Percentiles rank a stretch among this genome's conserved stretches.
Evolutionary conservation across 768 basidiomycete species (phyloP).

Genomic region (Suillus fuscotomentosus): DNA sequence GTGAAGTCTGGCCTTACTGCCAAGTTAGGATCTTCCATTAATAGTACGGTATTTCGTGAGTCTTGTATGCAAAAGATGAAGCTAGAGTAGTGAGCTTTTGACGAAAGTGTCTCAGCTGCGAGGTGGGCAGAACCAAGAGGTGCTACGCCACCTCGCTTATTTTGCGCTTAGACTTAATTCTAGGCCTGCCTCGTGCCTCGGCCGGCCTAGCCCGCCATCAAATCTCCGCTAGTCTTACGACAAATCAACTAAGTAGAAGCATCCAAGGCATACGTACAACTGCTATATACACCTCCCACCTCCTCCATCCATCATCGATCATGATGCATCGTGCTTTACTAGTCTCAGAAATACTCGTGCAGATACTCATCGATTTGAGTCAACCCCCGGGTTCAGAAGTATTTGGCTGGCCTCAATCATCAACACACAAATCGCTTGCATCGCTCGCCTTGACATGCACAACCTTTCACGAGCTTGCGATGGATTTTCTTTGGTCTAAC

Average conservation of each 20-base stretch:
- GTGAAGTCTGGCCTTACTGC: too few species aligned
- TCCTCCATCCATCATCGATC: too few species aligned
- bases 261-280: neutral
- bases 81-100: too few species aligned
- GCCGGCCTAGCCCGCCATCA: too few species aligned
- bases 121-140: too few species aligned
- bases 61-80: too few species aligned
- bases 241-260: neutral
- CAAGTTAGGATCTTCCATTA: too few species aligned
- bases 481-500: slow-evolving; percentile 4
- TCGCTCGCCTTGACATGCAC: slow-evolving; percentile 7
- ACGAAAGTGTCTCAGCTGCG: too few species aligned
- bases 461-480: slow-evolving; percentile 6
- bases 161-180: too few species aligned
- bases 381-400: neutral
- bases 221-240: neutral
- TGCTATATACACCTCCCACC: neutral
- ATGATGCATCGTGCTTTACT: neutral
- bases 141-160: too few species aligned
- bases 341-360: neutral
- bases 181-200: too few species aligned
- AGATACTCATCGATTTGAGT: neutral
- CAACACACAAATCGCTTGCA: neutral
- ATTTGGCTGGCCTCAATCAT: neutral
- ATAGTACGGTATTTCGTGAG: too few species aligned